Evolutionary conservation across 768 basidiomycete species (phyloP), one percentile per base, ranked within the genome.

Genomic region (Russula emetica): DNA sequence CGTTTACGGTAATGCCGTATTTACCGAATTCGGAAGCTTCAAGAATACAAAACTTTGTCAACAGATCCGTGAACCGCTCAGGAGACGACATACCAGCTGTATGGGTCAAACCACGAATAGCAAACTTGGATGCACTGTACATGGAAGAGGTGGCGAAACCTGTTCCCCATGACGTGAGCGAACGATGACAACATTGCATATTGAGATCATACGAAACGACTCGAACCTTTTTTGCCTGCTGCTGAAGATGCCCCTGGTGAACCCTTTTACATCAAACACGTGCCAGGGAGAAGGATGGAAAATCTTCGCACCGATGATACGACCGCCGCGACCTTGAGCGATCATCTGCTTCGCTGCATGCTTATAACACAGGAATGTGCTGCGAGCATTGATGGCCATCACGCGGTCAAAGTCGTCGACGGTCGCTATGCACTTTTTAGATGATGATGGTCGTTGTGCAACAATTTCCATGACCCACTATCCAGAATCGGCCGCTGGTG

Each of bases 111-210:
- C 67, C 70, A 2, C 68, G 53, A 47, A 71, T 51, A 18, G 70
- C 71, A 50, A 71, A 71, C 50, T 71, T 71, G 55, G 55, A 60
- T n/a, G 70, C 58, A 16, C 49, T 55, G 55, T 71, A 71, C 2
- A 54, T 30, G 9, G 56, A 0, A 18, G 30, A 16, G 36, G 38
- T 11, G 20, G 10, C 11, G 5, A 14, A 14, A 24, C 56, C 64
- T 67, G 2, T 20, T 38, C 28, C 44, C 9, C 24, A 44, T 18
- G 9, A 26, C 13, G 13, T 52, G 53, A 34, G 32, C 9, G 32
- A 34, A 5, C 32, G 8, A 60, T 10, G 28, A 22, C 24, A 2
- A 7, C 38, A 38, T 5, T 16, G 0, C 22, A 32, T 5, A 55
- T 10, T 1, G 18, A 5, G n/a, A 36, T 54, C 16, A 30, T 3